phyloP scores from a whole-genome alignment of 2,329 filamentous ascomycete species.

The Penicillium brevicompactum region DNA sequence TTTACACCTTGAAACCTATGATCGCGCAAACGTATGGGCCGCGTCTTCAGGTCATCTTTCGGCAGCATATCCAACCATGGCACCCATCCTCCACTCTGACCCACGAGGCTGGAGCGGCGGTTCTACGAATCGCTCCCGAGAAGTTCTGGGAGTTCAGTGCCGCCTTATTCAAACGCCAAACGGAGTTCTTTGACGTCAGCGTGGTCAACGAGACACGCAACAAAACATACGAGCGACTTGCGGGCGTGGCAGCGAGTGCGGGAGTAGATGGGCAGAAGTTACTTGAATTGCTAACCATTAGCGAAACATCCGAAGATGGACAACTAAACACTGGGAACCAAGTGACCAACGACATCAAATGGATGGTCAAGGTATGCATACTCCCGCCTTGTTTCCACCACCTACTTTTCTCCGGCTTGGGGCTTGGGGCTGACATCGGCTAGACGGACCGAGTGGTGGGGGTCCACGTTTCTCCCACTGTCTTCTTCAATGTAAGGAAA shows the following conservation, averaged over 20 bases:
- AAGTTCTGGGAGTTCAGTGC: constrained; percentile 81
- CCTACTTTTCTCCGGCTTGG: not conserved
- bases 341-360: constrained; percentile 83
- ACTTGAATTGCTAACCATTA: constrained; percentile 68
- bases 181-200: constrained; percentile 79
- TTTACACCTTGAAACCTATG: constrained; percentile 69
- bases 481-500: constrained; percentile 70
- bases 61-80: constrained; percentile 93
- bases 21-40: constrained; percentile 62
- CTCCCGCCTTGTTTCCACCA: not conserved
- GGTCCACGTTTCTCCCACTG: constrained; percentile 89
- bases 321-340: constrained; percentile 76
- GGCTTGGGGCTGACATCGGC: constrained; percentile 17
- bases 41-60: constrained; percentile 75
- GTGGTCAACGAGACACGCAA: constrained; percentile 85
- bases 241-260: constrained; percentile 67
- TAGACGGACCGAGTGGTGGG: constrained; percentile 69
- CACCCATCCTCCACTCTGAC: constrained; percentile 79
- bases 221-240: constrained; percentile 76
- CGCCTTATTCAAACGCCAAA: constrained; percentile 69
- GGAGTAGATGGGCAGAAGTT: constrained; percentile 73
- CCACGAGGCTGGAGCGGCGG: constrained; percentile 77
- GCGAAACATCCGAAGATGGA: constrained; percentile 69
- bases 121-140: constrained; percentile 68
- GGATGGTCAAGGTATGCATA: constrained; percentile 69